These are phyloP conservation scores for Starmerella sirachaensis DNA, from an alignment of 805 yeast genomes.

Conservation along the genomic window DNA sequence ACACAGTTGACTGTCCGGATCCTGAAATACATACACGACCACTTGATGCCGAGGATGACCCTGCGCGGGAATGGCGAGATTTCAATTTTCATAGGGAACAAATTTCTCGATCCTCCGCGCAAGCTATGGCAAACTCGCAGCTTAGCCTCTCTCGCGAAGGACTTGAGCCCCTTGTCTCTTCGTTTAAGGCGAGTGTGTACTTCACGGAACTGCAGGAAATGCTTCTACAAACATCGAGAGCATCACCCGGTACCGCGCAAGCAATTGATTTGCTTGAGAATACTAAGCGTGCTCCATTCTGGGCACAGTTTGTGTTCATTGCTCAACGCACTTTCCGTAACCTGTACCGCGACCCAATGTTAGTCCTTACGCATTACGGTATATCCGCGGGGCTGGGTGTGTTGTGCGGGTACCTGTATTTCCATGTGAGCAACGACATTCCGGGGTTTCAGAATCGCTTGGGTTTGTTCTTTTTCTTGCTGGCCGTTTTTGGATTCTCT, in stretches of 20 bases:
- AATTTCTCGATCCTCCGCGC: slow-evolving; percentile 16
- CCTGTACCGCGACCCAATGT: slow-evolving; percentile 79
- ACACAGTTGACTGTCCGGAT: slow-evolving; percentile 14
- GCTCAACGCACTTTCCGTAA: slow-evolving; percentile 85
- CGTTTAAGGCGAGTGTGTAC: slow-evolving; percentile 24
- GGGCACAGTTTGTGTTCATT: slow-evolving; percentile 57
- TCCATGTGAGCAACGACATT: slow-evolving; percentile 72
- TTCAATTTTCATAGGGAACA: slow-evolving; percentile 21
- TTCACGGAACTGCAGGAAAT: slow-evolving; percentile 21
- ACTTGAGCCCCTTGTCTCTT: slow-evolving; percentile 25
- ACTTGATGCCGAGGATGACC: slow-evolving; percentile 18
- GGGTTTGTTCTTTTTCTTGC: slow-evolving; percentile 81
- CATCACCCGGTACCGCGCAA: slow-evolving; percentile 10
- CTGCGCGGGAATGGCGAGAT: slow-evolving; percentile 22
- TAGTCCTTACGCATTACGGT: slow-evolving; percentile 73
- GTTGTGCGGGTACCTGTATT: slow-evolving; percentile 78
- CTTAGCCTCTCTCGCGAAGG: slow-evolving; percentile 21
- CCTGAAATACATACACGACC: slow-evolving; percentile 20
- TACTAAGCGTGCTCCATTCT: slow-evolving; percentile 42
- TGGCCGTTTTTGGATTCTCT: slow-evolving; percentile 88
- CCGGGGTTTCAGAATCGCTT: slow-evolving; percentile 93
- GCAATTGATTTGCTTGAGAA: slow-evolving; percentile 11
- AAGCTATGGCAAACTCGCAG: slow-evolving; percentile 18
- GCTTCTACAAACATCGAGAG: slow-evolving; percentile 17
- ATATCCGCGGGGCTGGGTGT: slow-evolving; percentile 65